phyloP scores from a whole-genome alignment of 805 yeast genomes.

The Nakazawaea siamensis region DNA sequence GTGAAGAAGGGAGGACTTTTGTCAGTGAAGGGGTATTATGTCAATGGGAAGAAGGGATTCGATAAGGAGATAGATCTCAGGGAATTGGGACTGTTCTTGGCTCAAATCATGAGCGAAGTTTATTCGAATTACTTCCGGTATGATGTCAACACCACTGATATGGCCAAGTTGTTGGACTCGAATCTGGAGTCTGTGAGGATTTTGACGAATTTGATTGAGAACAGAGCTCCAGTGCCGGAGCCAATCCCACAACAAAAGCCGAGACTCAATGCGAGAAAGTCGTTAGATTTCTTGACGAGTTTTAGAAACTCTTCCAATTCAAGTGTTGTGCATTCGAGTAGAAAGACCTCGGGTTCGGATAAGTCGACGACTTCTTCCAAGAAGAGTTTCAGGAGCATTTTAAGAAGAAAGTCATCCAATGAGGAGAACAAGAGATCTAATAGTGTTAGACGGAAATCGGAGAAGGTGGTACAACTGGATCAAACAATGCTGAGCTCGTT shows the following conservation, averaged over 20 bases:
- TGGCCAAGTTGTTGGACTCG: background rate
- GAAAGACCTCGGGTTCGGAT: background rate
- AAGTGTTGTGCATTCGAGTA: constrained; percentile 4
- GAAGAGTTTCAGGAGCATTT: constrained; percentile 3
- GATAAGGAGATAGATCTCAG: constrained; percentile 12
- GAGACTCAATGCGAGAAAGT: background rate
- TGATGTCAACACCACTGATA: constrained; percentile 1
- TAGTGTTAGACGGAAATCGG: background rate
- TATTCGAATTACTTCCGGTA: constrained; percentile 3
- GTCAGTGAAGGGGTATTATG: constrained; percentile 15
- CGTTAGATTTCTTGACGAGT: constrained; percentile 3
- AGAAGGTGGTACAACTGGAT: constrained; percentile 4
- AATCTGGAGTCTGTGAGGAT: constrained; percentile 1
- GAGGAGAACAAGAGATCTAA: constrained; percentile 2
- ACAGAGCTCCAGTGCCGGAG: background rate
- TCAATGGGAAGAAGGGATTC: constrained; percentile 16
- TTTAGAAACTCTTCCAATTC: constrained; percentile 4
- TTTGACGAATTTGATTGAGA: constrained; percentile 1
- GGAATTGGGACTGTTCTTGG: constrained; percentile 2
- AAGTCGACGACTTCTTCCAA: constrained; percentile 2
- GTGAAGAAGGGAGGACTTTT: constrained; percentile 10
- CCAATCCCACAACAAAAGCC: background rate
- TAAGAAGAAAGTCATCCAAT: constrained; percentile 2
- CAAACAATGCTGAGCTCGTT: too few species aligned
- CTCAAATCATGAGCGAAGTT: constrained; percentile 2